Conservation (phyloP, 139 green algal species). For the Auxenochlorella protothecoides region DNA sequence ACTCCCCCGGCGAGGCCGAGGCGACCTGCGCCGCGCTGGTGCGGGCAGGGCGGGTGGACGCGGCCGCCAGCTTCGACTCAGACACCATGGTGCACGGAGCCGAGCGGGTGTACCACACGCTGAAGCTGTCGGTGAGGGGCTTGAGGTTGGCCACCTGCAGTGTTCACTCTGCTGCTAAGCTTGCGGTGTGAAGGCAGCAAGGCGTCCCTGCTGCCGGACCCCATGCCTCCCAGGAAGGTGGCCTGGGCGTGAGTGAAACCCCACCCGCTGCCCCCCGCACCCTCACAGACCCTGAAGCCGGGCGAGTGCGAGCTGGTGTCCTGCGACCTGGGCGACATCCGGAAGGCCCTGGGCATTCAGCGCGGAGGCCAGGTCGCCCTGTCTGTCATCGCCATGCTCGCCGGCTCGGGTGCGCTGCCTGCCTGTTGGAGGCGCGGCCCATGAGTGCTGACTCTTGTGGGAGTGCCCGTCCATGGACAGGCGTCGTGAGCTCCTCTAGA, state of each 20-base stretch:
- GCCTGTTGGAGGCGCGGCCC: too few species aligned
- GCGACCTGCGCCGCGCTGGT: slow-evolving; percentile 60
- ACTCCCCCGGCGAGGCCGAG: slow-evolving; percentile 64
- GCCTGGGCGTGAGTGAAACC: too few species aligned
- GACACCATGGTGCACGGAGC: slow-evolving; percentile 67
- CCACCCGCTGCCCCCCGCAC: too few species aligned
- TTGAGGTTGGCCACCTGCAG: not conserved
- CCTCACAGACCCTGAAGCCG: slow-evolving; percentile 8
- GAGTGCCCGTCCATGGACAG: too few species aligned
- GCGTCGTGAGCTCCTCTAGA: too few species aligned
- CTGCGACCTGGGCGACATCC: slow-evolving; percentile 5
- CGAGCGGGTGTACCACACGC: slow-evolving; percentile 32
- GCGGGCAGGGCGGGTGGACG: slow-evolving; percentile 35
- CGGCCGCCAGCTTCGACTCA: slow-evolving; percentile 38
- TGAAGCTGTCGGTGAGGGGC: slow-evolving; percentile 23
- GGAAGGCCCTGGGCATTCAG: slow-evolving; percentile 14
- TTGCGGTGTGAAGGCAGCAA: not conserved
- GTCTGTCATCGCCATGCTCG: slow-evolving; percentile 19
- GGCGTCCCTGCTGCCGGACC: too few species aligned
- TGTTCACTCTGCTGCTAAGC: not conserved
- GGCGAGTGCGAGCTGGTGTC: slow-evolving; percentile 11
- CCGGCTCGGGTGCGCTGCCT: slow-evolving; percentile 6
- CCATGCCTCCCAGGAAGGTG: too few species aligned
- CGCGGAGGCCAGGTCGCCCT: slow-evolving; percentile 12
- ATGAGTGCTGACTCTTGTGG: too few species aligned